phyloP scores from a whole-genome alignment of 148 eudicot genomes.

The Simmondsia chinensis region DNA sequence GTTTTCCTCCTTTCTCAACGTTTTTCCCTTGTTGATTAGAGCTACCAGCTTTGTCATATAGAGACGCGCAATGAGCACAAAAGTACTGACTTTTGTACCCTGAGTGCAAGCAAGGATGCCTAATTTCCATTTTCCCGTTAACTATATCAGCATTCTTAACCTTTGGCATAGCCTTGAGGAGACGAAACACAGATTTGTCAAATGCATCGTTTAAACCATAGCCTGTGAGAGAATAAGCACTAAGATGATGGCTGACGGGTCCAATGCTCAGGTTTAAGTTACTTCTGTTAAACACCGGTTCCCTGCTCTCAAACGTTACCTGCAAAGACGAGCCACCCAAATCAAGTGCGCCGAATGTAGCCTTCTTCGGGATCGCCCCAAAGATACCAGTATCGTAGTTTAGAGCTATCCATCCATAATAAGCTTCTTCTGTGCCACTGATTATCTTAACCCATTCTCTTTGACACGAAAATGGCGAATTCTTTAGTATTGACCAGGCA shows the following conservation, averaged over 20 bases:
- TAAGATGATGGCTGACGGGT: conserved; percentile 81
- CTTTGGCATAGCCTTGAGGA: conserved; percentile 52
- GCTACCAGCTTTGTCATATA: conserved; percentile 30
- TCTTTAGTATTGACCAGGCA: conserved; percentile 61
- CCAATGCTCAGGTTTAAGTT: conserved; percentile 90
- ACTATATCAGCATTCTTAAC: conserved; percentile 36
- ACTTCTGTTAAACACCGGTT: conserved; percentile 36
- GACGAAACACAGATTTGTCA: conserved; percentile 82
- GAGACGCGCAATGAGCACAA: conserved; percentile 69
- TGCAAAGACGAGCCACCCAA: conserved; percentile 97
- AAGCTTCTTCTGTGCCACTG: conserved; percentile 93
- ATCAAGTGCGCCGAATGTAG: conserved; percentile 94
- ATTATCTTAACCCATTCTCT: conserved; percentile 90
- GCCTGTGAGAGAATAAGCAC: conserved; percentile 87
- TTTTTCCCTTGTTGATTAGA: conserved; percentile 32
- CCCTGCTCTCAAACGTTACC: conserved; percentile 89
- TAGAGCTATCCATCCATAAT: conserved; percentile 97
- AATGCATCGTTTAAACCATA: conserved; percentile 99
- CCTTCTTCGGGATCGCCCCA: conserved; percentile 59
- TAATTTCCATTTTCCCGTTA: conserved; percentile 56
- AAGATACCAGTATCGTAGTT: conserved; percentile 67
- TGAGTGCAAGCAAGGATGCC: conserved; percentile 84
- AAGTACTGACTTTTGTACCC: conserved; percentile 67
- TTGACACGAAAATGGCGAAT: conserved; percentile 61
- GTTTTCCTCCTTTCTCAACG: conserved; percentile 39